Evolutionary conservation across 2,329 filamentous ascomycete species (phyloP).

Genomic region (Colletotrichum sp.): DNA sequence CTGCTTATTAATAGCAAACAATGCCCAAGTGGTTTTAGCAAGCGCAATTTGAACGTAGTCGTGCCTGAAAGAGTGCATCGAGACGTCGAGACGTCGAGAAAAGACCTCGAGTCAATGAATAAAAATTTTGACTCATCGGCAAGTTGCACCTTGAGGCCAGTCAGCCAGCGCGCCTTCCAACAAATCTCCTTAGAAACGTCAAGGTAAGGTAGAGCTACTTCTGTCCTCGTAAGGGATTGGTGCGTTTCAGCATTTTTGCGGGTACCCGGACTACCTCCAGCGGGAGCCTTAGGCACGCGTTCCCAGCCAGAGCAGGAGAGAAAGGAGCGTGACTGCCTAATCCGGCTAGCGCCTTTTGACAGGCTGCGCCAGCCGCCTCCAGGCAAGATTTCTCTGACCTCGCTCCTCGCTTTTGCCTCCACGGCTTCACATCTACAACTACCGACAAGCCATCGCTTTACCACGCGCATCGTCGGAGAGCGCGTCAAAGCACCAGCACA

Average conservation of each 20-base stretch:
- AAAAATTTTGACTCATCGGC: not conserved
- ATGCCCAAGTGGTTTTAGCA: not conserved
- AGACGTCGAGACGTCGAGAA: not conserved
- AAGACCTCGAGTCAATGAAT: not conserved
- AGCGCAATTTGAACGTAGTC: not conserved
- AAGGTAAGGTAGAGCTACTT: not conserved
- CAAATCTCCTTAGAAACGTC: not conserved
- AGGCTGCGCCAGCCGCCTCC: slow-evolving; percentile 39
- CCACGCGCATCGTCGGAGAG: slow-evolving; percentile 56
- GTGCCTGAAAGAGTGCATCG: not conserved
- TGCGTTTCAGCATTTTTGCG: slow-evolving; percentile 1
- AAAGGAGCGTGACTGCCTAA: slow-evolving; percentile 25
- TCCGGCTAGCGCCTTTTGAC: slow-evolving; percentile 35
- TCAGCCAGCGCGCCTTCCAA: not conserved
- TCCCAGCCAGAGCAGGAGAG: slow-evolving; percentile 26
- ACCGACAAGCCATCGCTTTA: slow-evolving; percentile 34
- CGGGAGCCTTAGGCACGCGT: not conserved
- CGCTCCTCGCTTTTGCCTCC: slow-evolving; percentile 41
- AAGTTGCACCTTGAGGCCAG: not conserved
- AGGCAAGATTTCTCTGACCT: slow-evolving; percentile 48
- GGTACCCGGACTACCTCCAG: not conserved
- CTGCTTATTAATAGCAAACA: not conserved
- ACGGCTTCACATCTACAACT: slow-evolving; percentile 36
- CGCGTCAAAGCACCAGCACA: slow-evolving; percentile 38
- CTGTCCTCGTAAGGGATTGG: not conserved